Evolutionary conservation across 306 rosid species (phyloP).

Genomic region (Morella rubra): DNA sequence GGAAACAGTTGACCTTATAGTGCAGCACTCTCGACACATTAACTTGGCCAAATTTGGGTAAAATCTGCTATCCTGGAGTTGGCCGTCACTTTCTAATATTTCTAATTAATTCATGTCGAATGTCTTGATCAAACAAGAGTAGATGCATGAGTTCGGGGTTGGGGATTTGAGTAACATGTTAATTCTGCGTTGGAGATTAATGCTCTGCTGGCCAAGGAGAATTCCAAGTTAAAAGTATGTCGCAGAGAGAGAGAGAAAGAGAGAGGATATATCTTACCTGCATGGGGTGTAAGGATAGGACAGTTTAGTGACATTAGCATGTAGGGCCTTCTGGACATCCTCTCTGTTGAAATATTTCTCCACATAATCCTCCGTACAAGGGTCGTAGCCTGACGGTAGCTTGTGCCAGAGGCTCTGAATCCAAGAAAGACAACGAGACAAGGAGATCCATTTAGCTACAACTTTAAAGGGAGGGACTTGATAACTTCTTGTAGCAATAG

Average conservation of each 20-base stretch:
- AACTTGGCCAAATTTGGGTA: background rate
- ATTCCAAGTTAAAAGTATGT: no score
- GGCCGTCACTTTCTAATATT: no score
- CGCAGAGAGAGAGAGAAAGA: background rate
- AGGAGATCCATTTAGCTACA: background rate
- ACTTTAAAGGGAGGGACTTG: no score
- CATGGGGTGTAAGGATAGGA: constrained; percentile 53
- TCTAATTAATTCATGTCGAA: background rate
- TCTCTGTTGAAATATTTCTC: constrained; percentile 48
- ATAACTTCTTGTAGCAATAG: no score
- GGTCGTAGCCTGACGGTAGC: constrained; percentile 60
- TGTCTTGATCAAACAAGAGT: background rate
- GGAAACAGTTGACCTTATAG: background rate
- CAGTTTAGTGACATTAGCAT: constrained; percentile 55
- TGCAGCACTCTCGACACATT: background rate
- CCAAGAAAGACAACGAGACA: background rate
- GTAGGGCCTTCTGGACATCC: constrained; percentile 63
- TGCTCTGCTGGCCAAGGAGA: no score
- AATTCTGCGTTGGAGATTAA: no score
- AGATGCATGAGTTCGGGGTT: background rate
- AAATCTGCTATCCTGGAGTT: no score
- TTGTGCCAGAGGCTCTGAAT: constrained; percentile 52
- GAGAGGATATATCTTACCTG: constrained; percentile 41
- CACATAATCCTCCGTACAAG: constrained; percentile 48
- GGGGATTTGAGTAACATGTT: background rate